Evolutionary conservation across 148 eudicot species (phyloP).

Genomic region (Vaccinium darrowii): DNA sequence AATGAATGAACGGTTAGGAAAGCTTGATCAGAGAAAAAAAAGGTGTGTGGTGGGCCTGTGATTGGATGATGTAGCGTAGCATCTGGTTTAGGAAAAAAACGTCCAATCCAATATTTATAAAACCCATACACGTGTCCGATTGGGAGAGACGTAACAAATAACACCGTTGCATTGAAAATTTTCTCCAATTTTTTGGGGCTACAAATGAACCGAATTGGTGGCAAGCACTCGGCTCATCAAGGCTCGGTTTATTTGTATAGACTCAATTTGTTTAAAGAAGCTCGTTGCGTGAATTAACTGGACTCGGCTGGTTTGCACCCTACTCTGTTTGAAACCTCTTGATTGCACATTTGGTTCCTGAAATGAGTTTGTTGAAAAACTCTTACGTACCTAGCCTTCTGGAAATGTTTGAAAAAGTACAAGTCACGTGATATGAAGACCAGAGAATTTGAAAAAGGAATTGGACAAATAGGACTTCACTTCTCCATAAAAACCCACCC

Average conservation of each 20-base stretch:
- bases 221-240: no score
- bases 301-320: no score
- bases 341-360: not conserved
- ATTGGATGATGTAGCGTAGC: not conserved
- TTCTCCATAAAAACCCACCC: not conserved
- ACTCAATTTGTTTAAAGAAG: no score
- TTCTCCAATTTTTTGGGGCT: no score
- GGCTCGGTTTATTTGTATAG: no score
- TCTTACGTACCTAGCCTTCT: not conserved
- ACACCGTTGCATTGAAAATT: no score
- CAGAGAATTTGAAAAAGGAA: not conserved
- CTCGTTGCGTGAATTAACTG: no score
- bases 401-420: not conserved
- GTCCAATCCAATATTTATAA: no score
- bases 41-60: not conserved
- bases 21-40: not conserved
- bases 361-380: not conserved
- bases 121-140: no score
- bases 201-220: no score
- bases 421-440: not conserved
- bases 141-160: no score
- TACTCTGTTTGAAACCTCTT: no score
- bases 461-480: conserved; percentile 3
- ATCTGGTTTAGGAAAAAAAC: not conserved
- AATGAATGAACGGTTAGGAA: not conserved